Conservation (phyloP, 2,329 filamentous ascomycete species). For the Fusarium sp. region DNA sequence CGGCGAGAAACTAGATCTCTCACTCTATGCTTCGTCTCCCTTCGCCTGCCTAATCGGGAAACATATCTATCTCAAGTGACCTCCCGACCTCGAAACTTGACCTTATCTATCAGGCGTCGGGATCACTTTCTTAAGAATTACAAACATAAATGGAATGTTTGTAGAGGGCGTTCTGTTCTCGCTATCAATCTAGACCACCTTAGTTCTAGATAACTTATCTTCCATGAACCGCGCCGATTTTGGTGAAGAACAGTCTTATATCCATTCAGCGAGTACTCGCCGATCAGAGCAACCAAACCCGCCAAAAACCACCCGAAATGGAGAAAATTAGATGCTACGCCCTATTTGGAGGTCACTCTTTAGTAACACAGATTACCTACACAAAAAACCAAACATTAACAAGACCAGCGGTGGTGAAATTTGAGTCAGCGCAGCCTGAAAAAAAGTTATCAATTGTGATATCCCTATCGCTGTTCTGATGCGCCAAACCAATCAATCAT, state of each 20-base stretch:
- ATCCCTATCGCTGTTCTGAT: conserved; percentile 36
- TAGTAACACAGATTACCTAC: neutral
- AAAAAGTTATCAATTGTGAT: conserved; percentile 35
- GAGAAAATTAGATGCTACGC: conserved; percentile 35
- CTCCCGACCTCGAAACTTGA: conserved; percentile 6
- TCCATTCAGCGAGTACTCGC: neutral
- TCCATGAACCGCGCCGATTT: conserved; percentile 18
- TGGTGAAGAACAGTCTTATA: conserved; percentile 1
- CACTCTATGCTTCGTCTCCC: conserved; percentile 26
- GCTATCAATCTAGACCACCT: neutral
- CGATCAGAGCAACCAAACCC: neutral
- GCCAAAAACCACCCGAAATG: conserved; percentile 17
- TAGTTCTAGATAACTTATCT: neutral
- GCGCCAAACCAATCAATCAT: conserved; percentile 40
- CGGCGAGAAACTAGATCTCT: conserved; percentile 14
- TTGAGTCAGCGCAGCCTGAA: conserved; percentile 24
- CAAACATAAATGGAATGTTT: conserved; percentile 7
- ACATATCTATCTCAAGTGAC: conserved; percentile 17
- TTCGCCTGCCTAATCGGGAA: conserved; percentile 41
- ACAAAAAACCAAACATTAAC: neutral
- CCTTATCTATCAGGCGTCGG: conserved; percentile 8
- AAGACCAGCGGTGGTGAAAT: neutral
- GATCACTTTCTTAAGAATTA: conserved; percentile 12
- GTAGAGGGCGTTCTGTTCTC: conserved; percentile 10
- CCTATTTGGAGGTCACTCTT: conserved; percentile 24